Evolutionary conservation across 2,329 filamentous ascomycete species (phyloP).

Genomic region (Aureobasidium vineae): DNA sequence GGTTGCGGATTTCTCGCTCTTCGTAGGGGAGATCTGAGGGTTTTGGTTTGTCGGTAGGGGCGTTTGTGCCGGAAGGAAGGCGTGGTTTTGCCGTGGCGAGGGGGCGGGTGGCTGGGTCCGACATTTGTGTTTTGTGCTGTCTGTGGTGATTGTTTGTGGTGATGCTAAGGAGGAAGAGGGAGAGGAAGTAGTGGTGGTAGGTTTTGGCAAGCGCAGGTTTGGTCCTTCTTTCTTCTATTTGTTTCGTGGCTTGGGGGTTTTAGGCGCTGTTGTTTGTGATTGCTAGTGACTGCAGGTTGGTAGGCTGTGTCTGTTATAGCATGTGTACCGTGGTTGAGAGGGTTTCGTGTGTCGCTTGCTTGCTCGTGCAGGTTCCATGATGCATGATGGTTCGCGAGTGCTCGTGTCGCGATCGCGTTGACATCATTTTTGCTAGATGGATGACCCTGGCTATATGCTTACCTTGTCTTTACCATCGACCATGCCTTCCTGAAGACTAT

Average conservation of each 20-base stretch:
- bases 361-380: background rate
- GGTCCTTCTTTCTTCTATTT: background rate
- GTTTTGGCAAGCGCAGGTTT: background rate
- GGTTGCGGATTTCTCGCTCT: conserved; percentile 6
- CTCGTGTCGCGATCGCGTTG: background rate
- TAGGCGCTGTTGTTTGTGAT: background rate
- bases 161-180: background rate
- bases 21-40: background rate
- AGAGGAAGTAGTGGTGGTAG: background rate
- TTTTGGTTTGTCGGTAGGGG: background rate
- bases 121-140: background rate
- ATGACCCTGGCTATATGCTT: background rate
- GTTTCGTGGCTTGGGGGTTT: background rate
- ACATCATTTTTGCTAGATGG: background rate
- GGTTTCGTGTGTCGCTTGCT: background rate
- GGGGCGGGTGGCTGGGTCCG: background rate
- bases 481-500: background rate
- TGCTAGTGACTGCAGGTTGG: background rate
- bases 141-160: background rate
- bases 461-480: background rate
- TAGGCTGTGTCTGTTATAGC: background rate
- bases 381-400: background rate
- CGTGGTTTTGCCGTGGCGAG: background rate
- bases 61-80: background rate
- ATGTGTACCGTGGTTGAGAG: background rate